Evolutionary conservation across 805 yeast genomes (phyloP), one percentile per base, ranked within the genome.

Genomic region (Isabelozyma rhagii): DNA sequence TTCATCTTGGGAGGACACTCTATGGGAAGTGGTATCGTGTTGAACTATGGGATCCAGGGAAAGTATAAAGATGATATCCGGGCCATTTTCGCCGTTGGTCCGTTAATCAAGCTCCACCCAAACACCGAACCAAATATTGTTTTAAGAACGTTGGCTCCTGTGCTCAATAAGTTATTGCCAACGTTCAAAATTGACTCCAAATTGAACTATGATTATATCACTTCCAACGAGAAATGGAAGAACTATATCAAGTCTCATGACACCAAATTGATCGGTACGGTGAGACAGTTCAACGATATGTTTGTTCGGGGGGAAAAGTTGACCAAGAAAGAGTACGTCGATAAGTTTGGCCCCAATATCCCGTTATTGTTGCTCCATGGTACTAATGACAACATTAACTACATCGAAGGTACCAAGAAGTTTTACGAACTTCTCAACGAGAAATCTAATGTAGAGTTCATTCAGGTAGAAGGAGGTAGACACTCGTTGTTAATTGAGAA

Each of bases 1-100:
- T 56, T 86, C 31, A 77, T 71, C 56, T 59, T 88, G 43, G 70
- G 79, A 59, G 91, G 93, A 1, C 89, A 84, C 55, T 86, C 91
- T 8, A 86, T 88, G 92, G 96, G 96, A 46, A 93, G 93, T 17
- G 92, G 86, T 0, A 81, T 87, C 46, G 71, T 70, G 0, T 67
- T 87, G 50, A 84, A 83, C 63, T 87, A 87, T 61, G 82, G 80
- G 3, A 73, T 81, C 38, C 60, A 62, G 31, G 92, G 92, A 2
- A 77, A 71, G 51, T 67, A 75, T 58, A 72, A 67, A 43, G 73
- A 77, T 27, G 56, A 72, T 15, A 51, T 87, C 25, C 66, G 70
- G 34, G 81, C 81, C 0, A 74, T 80, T 42, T 65, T 77, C 39
- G 77, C 72, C 0, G 68, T 78, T 34, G 90, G 83, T 1, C 96